Conservation (phyloP, 306 rosid genomes). For the Cucurbita maxima region DNA sequence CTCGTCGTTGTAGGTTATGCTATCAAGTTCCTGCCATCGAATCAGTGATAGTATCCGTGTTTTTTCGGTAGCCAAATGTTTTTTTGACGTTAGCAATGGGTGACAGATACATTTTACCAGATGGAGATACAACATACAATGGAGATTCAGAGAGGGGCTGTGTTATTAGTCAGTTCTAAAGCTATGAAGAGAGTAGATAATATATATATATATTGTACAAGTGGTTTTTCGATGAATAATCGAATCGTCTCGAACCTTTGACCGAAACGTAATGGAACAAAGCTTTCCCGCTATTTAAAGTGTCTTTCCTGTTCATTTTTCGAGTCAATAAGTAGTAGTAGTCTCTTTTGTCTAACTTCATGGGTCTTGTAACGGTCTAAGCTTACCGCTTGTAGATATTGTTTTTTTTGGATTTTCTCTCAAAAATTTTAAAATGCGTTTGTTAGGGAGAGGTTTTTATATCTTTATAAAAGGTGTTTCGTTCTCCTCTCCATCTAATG, state of each 20-base stretch:
- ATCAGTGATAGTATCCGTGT: background rate
- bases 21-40: background rate
- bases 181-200: constrained; percentile 21
- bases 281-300: background rate
- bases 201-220: constrained; percentile 7
- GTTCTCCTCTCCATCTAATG: no score
- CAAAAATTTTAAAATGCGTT: no score
- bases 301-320: background rate
- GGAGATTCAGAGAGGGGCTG: constrained; percentile 20
- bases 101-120: background rate
- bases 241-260: constrained; percentile 20
- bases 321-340: background rate
- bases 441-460: no score
- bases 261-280: constrained; percentile 13
- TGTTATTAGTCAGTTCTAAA: constrained; percentile 20
- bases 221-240: constrained; percentile 22
- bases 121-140: background rate
- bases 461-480: no score
- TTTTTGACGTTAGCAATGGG: background rate
- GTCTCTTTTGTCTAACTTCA: background rate
- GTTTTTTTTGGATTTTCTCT: no score
- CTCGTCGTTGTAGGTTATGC: background rate
- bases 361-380: background rate
- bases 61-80: no score
- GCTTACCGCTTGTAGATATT: no score